Percentiles rank a stretch among this genome's conserved stretches.
Evolutionary conservation across 257 asterid genomes (phyloP).

Genomic region (Handroanthus guayacan): DNA sequence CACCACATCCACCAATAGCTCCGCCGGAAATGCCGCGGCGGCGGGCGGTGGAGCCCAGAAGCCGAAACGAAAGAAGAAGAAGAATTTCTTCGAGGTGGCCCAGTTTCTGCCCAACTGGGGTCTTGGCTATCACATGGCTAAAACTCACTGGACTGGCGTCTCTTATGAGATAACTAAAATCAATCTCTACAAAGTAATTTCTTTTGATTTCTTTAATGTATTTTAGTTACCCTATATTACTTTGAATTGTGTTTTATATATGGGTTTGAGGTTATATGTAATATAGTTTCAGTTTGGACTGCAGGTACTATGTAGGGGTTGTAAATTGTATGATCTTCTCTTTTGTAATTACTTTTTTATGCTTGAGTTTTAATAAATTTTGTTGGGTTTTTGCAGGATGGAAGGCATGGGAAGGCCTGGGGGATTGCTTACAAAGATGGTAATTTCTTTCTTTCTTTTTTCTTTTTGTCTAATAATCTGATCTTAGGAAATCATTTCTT

Average conservation of each 20-base stretch:
- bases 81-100: conserved; percentile 92
- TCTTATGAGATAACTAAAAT: conserved; percentile 91
- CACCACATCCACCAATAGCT: conserved; percentile 28
- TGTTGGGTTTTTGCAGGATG: conserved; percentile 66
- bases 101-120: conserved; percentile 98
- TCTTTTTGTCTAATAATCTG: background rate
- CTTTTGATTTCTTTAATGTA: background rate
- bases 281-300: background rate
- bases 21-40: conserved; percentile 39
- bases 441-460: conserved; percentile 34
- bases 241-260: background rate
- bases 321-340: background rate
- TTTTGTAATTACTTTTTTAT: conserved; percentile 3
- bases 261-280: background rate
- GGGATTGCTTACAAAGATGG: conserved; percentile 88
- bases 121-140: conserved; percentile 91
- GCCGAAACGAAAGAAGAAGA: conserved; percentile 79
- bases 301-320: background rate
- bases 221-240: background rate
- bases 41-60: conserved; percentile 49
- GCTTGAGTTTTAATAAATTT: conserved; percentile 17
- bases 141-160: conserved; percentile 79
- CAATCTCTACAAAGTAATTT: conserved; percentile 85
- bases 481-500: background rate
- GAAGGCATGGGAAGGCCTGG: conserved; percentile 99